phyloP scores from a whole-genome alignment of 2,329 filamentous ascomycete genomes.

The Alternaria arborescens region DNA sequence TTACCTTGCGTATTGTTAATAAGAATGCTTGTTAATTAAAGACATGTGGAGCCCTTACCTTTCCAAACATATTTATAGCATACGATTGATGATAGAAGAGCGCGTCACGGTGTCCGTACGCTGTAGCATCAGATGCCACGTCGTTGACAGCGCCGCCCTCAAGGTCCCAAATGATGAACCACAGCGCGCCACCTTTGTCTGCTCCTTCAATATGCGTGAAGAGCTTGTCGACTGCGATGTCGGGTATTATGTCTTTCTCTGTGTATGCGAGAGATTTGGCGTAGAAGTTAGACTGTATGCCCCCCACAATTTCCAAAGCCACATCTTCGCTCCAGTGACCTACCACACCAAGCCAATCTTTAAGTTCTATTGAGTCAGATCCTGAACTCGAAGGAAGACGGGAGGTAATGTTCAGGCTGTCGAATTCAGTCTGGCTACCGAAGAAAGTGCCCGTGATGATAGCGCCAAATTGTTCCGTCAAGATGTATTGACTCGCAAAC shows the following conservation, averaged over 20 bases:
- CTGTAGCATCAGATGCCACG: conserved; percentile 40
- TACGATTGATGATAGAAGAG: conserved; percentile 52
- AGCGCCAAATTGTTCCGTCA: conserved; percentile 40
- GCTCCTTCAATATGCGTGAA: conserved; percentile 43
- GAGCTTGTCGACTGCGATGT: conserved; percentile 41
- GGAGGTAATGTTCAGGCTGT: conserved; percentile 43
- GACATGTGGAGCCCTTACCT: background rate
- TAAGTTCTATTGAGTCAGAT: conserved; percentile 35
- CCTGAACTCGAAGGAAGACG: conserved; percentile 31
- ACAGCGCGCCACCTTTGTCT: conserved; percentile 44
- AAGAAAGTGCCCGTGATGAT: conserved; percentile 48
- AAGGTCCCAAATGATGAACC: conserved; percentile 49
- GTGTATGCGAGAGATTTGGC: conserved; percentile 48
- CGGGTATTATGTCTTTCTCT: conserved; percentile 40
- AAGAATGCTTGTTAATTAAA: background rate
- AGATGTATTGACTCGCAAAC: conserved; percentile 45
- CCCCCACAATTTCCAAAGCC: conserved; percentile 40
- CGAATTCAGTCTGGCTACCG: conserved; percentile 43
- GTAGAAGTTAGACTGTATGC: conserved; percentile 46
- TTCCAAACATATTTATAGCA: conserved; percentile 43
- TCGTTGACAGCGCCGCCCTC: conserved; percentile 47
- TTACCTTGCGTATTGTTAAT: conserved; percentile 20
- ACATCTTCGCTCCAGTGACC: conserved; percentile 46
- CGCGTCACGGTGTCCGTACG: conserved; percentile 45
- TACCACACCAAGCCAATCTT: conserved; percentile 47